A percentile compares a stretch with the other conserved stretches of the same genome.
These are phyloP conservation scores for Streptanthus diversifolius DNA, from an alignment of 345 rosid species.

Conservation along the genomic window DNA sequence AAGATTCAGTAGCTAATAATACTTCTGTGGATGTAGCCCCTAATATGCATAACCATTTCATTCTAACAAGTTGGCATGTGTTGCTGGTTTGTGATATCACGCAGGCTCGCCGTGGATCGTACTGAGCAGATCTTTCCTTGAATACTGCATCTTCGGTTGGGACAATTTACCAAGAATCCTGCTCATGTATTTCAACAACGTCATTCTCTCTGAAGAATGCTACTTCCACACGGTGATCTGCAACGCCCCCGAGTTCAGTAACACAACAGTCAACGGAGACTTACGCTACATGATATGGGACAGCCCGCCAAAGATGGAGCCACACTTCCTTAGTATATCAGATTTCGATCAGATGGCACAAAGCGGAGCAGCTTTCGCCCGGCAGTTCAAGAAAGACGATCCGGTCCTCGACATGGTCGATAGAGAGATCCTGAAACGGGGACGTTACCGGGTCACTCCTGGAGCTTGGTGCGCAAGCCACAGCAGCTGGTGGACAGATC, in stretches of 20 bases:
- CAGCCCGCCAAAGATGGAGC: constrained; percentile 95
- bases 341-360: constrained; percentile 68
- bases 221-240: constrained; percentile 93
- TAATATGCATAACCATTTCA: background rate
- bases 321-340: constrained; percentile 57
- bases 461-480: constrained; percentile 96
- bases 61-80: constrained; percentile 21
- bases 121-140: constrained; percentile 78
- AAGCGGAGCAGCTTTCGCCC: constrained; percentile 88
- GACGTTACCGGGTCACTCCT: constrained; percentile 49
- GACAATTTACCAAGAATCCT: constrained; percentile 85
- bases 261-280: constrained; percentile 79
- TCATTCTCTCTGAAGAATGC: constrained; percentile 74
- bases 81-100: constrained; percentile 22
- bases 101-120: constrained; percentile 94
- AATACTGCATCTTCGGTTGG: constrained; percentile 93
- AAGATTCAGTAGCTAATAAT: constrained; percentile 1
- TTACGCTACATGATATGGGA: constrained; percentile 94
- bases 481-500: constrained; percentile 71
- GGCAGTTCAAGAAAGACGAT: constrained; percentile 70
- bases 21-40: background rate
- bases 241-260: constrained; percentile 81
- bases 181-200: constrained; percentile 93
- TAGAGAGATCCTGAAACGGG: constrained; percentile 67
- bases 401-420: constrained; percentile 74